phyloP scores from a whole-genome alignment of 2,329 filamentous ascomycete genomes.

The Alternaria brassicae region DNA sequence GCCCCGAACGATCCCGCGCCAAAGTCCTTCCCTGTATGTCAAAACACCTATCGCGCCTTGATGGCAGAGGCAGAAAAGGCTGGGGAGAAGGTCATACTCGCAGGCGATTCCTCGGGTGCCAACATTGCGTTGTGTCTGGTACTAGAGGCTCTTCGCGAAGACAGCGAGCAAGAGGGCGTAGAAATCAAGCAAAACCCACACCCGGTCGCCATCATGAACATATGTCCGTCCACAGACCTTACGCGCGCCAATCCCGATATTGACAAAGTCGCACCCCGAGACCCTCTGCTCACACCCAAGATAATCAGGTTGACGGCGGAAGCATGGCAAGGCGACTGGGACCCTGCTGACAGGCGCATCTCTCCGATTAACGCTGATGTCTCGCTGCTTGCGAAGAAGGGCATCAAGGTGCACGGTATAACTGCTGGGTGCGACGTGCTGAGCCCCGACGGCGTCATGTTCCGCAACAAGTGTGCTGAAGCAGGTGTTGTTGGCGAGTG shows the following conservation, averaged over 20 bases:
- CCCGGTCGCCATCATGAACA: slow-evolving; percentile 53
- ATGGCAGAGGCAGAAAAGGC: slow-evolving; percentile 50
- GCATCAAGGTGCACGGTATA: slow-evolving; percentile 60
- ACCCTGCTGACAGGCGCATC: slow-evolving; percentile 54
- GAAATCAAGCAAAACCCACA: slow-evolving; percentile 19
- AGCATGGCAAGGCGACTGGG: slow-evolving; percentile 52
- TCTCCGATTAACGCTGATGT: slow-evolving; percentile 60
- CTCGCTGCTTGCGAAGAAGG: slow-evolving; percentile 45
- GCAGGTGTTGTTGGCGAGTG: slow-evolving; percentile 59
- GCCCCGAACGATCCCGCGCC: slow-evolving; percentile 62
- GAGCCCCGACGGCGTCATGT: slow-evolving; percentile 59
- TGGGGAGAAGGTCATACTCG: slow-evolving; percentile 57
- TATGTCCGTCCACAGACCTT: slow-evolving; percentile 60
- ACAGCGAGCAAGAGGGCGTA: slow-evolving; percentile 17
- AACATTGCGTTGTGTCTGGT: slow-evolving; percentile 59
- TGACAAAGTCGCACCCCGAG: slow-evolving; percentile 48
- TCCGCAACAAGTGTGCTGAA: slow-evolving; percentile 56
- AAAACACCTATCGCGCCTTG: slow-evolving; percentile 54
- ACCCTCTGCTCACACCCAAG: slow-evolving; percentile 56
- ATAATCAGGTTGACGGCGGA: slow-evolving; percentile 54
- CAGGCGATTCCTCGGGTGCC: slow-evolving; percentile 64
- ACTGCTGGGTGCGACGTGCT: slow-evolving; percentile 62
- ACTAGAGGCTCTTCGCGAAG: slow-evolving; percentile 49
- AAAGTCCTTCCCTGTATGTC: slow-evolving; percentile 56
- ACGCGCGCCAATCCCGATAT: slow-evolving; percentile 57